A percentile compares a stretch with the other conserved stretches of the same genome.
Conservation (phyloP, 345 rosid species). For the Mallotus nudiflorus region DNA sequence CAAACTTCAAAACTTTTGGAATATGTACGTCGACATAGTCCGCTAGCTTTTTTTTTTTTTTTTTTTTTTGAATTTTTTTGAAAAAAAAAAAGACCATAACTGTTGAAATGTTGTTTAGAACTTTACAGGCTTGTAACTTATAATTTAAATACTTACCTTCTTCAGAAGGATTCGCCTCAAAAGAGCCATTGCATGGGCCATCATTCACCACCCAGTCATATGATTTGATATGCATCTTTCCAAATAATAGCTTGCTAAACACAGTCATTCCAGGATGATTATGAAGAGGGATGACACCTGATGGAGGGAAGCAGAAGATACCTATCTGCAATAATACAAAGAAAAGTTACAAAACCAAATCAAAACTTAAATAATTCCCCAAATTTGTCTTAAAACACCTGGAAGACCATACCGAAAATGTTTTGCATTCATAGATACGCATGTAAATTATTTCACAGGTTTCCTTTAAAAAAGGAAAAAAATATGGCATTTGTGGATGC, state of each 20-base stretch:
- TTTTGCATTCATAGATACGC: conserved; percentile 55
- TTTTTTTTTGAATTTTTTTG: too few species aligned
- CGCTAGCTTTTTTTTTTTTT: background rate
- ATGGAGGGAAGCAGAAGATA: conserved; percentile 90
- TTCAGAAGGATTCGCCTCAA: conserved; percentile 21
- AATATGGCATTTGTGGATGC: conserved; percentile 50
- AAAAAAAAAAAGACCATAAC: background rate
- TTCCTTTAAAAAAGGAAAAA: conserved; percentile 11
- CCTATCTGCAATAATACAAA: conserved; percentile 60
- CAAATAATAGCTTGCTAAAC: conserved; percentile 88
- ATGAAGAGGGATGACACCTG: conserved; percentile 87
- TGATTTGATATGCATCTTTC: conserved; percentile 93
- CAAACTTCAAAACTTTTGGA: background rate
- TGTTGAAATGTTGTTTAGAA: background rate
- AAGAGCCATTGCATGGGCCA: conserved; percentile 39
- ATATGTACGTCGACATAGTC: background rate
- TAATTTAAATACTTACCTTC: conserved; percentile 30
- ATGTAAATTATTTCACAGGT: conserved; percentile 58
- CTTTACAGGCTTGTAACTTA: too few species aligned
- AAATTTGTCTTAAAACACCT: background rate
- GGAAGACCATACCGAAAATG: conserved; percentile 63
- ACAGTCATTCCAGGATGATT: conserved; percentile 98
- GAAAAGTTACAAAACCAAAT: background rate
- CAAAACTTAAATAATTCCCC: background rate
- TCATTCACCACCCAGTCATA: conserved; percentile 77